Evolutionary conservation across 768 basidiomycete genomes (phyloP), one percentile per base, ranked within the genome.

Genomic region (Suillus discolor): DNA sequence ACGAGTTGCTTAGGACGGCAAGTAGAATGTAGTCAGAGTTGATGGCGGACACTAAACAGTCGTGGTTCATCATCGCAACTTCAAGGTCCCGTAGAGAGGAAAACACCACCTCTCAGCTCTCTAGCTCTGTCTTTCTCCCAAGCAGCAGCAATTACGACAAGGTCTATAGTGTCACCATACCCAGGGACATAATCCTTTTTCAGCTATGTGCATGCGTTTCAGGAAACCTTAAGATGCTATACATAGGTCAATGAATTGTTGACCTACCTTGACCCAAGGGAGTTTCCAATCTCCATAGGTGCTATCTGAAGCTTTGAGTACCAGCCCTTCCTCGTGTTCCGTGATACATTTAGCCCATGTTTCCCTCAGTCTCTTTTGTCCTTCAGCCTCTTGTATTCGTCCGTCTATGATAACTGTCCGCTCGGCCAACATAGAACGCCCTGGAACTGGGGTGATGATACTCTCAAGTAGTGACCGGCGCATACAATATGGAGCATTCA

Each of bases 101-200:
- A 65, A 34, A 31, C 78, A 45, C n/a, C 62, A 92, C 94, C 94
- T 75, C 89, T 78, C 7, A 97, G 80, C 62, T 90, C 89, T 62
- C 93, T 78, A 4, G 84, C 96, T 11, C 96, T 83, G 42, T 89
- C 84, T 71, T 88, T 89, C 63, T 93, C 91, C 92, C 93, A 96
- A 0, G 84, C 79, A 23, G 88, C 93, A 2, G 87, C 96, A 23
- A 97, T 77, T 41, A 97, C 72, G 4, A 88, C 87, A 64, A 97
- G 82, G 74, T 96, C 93, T 18, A 96, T 69, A 6, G 86, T 84
- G 74, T 98, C 96, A 0, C 94, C 93, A 54, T 90, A 83, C 5
- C 90, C 90, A 1, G 88, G 87, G 45, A 98, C 93, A 67, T 97
- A 97, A 74, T 98, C 96, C 72, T 84, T 87, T 80, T 95, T 94